Base-by-base conservation (phyloP, 768 basidiomycete genomes). In the Lentinus brumalis region DNA sequence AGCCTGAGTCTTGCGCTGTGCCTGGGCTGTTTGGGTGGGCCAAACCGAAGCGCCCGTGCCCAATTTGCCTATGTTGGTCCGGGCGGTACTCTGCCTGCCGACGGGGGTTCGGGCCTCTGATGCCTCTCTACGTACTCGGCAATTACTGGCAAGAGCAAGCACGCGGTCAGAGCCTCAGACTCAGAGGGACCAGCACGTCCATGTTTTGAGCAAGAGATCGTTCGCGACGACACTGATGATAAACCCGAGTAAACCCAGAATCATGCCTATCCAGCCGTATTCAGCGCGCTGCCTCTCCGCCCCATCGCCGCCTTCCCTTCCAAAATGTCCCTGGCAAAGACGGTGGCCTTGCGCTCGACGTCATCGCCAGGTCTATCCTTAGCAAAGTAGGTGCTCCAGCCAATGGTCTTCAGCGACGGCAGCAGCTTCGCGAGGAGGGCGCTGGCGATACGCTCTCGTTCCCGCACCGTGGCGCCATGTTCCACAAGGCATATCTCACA, bases 361-460 rank as follows among this genome's bases (percentile, higher is more conserved):
- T 51, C 39, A 50, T 66, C 63, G 44, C 65, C 59, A 14, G 59
- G 38, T 14, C 47, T 11, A 10, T 56, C 42, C 42, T 57, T 38
- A 16, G 67, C 52, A 62, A 83, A 81, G 62, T 81, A 81, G 0
- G 85, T 80, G 56, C 80, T 83, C 83, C 85, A 88, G 16, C 78
- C 73, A 31, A 87, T 71, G 1, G 71, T 77, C 54, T 73, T 66
- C 14, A 87, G 57, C 2, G 77, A 71, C 52, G 78, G 78, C 52
- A 87, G 70, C 50, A 73, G 73, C 57, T 70, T 73, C 3, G 79
- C 82, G 29, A 88, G 68, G 29, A 75, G 60, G 29, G 81, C 68
- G 60, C 78, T 82, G 7, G 81, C 84, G 26, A 74, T 67, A 1
- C 86, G 74, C 63, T 87, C 86, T 16, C 76, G 74, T 26, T 70